Evolutionary conservation across 345 rosid species (phyloP).

Genomic region (Rhodamnia rubescens): DNA sequence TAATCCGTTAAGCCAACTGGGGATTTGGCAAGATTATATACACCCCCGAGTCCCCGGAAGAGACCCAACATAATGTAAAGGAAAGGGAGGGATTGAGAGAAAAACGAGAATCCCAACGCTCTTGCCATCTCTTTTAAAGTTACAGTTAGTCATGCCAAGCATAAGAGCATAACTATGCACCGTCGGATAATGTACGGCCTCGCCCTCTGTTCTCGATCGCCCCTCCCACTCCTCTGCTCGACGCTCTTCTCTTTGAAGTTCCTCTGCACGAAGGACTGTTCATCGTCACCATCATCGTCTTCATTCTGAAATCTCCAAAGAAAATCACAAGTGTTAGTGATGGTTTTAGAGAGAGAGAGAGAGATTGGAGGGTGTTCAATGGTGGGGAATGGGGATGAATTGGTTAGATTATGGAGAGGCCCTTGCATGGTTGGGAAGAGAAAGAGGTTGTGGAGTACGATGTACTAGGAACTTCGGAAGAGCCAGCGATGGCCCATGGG

Average conservation of each 20-base stretch:
- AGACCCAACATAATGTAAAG: background rate
- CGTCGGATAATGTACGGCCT: constrained; percentile 73
- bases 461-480: background rate
- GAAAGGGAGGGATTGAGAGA: background rate
- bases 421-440: background rate
- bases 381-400: background rate
- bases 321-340: background rate
- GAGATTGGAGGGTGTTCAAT: no score
- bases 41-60: background rate
- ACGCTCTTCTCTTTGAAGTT: constrained; percentile 49
- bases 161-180: constrained; percentile 50
- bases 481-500: background rate
- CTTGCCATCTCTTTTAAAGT: background rate
- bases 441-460: background rate
- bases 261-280: constrained; percentile 29
- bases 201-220: constrained; percentile 76
- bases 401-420: background rate
- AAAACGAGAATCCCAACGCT: background rate
- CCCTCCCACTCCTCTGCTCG: constrained; percentile 55
- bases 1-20: background rate
- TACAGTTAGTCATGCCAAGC: constrained; percentile 25
- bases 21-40: background rate
- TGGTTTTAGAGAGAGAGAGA: background rate
- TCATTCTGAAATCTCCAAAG: background rate
- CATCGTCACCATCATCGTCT: constrained; percentile 40